phyloP scores from a whole-genome alignment of 768 basidiomycete species.

The Pisolithus orientalis region DNA sequence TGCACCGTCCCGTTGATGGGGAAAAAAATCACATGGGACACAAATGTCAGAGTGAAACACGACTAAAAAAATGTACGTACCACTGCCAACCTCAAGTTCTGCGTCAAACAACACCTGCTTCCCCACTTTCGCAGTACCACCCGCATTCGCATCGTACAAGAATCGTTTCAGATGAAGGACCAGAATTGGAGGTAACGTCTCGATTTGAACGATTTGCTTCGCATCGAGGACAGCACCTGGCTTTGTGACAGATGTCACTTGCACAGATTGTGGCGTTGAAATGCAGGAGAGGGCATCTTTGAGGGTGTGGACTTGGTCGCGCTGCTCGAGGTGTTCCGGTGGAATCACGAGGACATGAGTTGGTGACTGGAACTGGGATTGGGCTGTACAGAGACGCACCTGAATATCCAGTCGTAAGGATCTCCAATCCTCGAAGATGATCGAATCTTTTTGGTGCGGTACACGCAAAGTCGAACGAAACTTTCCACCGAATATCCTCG shows the following conservation, averaged over 20 bases:
- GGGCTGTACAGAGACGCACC: slow-evolving; percentile 30
- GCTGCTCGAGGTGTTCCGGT: slow-evolving; percentile 31
- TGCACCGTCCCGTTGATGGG: slow-evolving; percentile 11
- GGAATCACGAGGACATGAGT: too few relatives aligned
- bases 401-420: slow-evolving; percentile 87
- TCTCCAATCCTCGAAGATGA: slow-evolving; percentile 89
- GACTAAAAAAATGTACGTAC: slow-evolving; percentile 32
- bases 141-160: slow-evolving; percentile 68
- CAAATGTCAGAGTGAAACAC: neutral
- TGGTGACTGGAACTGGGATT: neutral
- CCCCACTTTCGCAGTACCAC: slow-evolving; percentile 78
- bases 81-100: slow-evolving; percentile 69
- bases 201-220: slow-evolving; percentile 66
- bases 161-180: slow-evolving; percentile 91
- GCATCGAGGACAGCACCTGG: slow-evolving; percentile 65
- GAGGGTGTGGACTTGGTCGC: slow-evolving; percentile 68
- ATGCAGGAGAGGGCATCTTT: slow-evolving; percentile 78
- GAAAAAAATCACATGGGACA: neutral
- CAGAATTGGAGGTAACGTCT: slow-evolving; percentile 75
- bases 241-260: slow-evolving; percentile 51
- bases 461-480: slow-evolving; percentile 79
- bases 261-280: slow-evolving; percentile 74
- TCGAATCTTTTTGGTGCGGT: slow-evolving; percentile 79
- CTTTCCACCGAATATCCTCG: slow-evolving; percentile 89
- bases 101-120: slow-evolving; percentile 77